phyloP scores from a whole-genome alignment of 176 grass and related monocot genomes.

The Rhynchospora tenuis region DNA sequence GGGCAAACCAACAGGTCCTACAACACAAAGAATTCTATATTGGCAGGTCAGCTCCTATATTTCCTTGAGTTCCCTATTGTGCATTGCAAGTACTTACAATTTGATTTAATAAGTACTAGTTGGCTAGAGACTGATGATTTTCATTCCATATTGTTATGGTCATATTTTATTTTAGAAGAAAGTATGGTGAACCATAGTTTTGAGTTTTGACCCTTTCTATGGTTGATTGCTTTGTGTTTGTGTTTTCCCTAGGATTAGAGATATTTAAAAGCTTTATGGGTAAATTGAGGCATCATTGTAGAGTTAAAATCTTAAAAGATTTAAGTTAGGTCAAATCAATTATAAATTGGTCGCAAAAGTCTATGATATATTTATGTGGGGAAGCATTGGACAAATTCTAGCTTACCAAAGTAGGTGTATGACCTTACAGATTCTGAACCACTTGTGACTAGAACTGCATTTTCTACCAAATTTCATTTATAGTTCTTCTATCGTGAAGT shows the following conservation, averaged over 20 bases:
- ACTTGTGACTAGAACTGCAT: background rate
- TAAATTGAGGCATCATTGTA: background rate
- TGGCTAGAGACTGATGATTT: too few relatives aligned
- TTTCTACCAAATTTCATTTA: background rate
- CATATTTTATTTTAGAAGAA: too few relatives aligned
- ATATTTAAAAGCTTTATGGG: too few relatives aligned
- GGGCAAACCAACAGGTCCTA: slow-evolving; percentile 45
- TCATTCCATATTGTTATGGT: too few relatives aligned
- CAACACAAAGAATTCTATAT: slow-evolving; percentile 67
- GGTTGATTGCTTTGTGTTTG: background rate
- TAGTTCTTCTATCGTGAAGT: background rate
- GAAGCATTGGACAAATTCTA: background rate
- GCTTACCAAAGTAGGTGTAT: background rate
- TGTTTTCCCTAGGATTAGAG: too few relatives aligned
- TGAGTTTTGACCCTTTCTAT: background rate
- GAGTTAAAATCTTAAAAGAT: background rate
- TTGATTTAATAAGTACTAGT: background rate
- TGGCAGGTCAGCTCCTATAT: slow-evolving; percentile 57
- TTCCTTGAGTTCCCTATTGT: background rate
- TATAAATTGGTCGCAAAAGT: too few relatives aligned
- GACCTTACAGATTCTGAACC: too few relatives aligned
- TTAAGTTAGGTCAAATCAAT: background rate
- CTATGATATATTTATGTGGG: background rate
- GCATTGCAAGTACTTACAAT: background rate
- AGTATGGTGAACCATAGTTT: background rate